Conservation (phyloP, 2,329 filamentous ascomycete genomes). For the Pleomassaria siparia region DNA sequence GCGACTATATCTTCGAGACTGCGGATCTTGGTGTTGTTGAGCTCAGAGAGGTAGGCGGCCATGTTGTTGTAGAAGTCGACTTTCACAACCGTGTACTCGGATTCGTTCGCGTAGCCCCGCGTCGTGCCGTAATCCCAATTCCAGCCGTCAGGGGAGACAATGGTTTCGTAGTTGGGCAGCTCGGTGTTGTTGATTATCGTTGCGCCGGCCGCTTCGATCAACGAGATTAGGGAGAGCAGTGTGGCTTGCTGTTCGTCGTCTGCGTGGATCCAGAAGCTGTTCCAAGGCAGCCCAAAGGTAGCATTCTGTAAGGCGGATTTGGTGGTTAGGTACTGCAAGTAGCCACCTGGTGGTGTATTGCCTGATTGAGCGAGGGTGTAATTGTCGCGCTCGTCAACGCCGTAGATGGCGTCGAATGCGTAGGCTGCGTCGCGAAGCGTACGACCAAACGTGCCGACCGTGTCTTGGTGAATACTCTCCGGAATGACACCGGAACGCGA, state of each 20-base stretch:
- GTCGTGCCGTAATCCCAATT: conserved; percentile 69
- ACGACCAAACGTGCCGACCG: conserved; percentile 66
- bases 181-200: conserved; percentile 71
- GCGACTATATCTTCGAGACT: conserved; percentile 34
- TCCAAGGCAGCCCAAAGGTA: conserved; percentile 71
- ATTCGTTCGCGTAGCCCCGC: conserved; percentile 68
- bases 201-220: conserved; percentile 64
- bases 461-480: conserved; percentile 68
- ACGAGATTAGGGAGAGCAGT: conserved; percentile 52
- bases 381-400: conserved; percentile 64
- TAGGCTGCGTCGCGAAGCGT: conserved; percentile 70
- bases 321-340: conserved; percentile 57
- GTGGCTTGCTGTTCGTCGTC: conserved; percentile 57
- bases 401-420: conserved; percentile 68
- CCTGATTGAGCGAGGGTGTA: conserved; percentile 63
- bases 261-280: conserved; percentile 68
- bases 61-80: conserved; percentile 71
- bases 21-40: conserved; percentile 51
- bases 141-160: conserved; percentile 70
- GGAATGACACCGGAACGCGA: conserved; percentile 62
- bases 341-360: conserved; percentile 59
- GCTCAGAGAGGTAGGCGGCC: conserved; percentile 62
- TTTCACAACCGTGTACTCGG: conserved; percentile 72
- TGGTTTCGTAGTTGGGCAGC: conserved; percentile 61
- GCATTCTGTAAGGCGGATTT: conserved; percentile 60